Base-by-base conservation (phyloP, 768 basidiomycete species). In the Imleria badia region DNA sequence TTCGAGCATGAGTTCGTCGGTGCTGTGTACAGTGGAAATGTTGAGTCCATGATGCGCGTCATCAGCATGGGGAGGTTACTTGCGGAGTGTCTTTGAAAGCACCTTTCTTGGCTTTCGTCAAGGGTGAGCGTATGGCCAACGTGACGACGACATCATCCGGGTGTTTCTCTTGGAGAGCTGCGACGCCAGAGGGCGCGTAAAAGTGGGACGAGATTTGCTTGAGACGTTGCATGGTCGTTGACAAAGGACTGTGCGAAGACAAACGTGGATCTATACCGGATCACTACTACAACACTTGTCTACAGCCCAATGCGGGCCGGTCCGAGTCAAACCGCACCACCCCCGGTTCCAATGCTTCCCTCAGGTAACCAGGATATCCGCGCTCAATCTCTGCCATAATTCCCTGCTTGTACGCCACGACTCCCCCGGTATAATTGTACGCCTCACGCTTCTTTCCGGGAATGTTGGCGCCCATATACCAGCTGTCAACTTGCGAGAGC, bases 81-180 rank as follows among this genome's bases (percentile, higher is more conserved):
- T 63, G 80, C 86, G 75, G 80, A 3, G 82, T 83, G 66, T 92
- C 89, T 70, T 82, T 88, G 72, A 82, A 72, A 7, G 82, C 88
- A 29, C 91, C 91, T 61, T 86, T 90, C 68, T 79, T 87, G 5
- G 90, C 83, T 60, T 86, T 90, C 55, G 86, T 87, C 49, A 90
- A 69, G 1, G 89, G 87, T 5, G 87, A 87, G 31, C 89, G 83
- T 60, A 87, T 83, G 54, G 90, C 87, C 76, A 89, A 80, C 3
- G 89, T 91, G 55, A 92, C 82, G 66, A 92, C 91, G 13, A 92
- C 85, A 76, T 92, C 91, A 58, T 91, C 83, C 4, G 82, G 81
- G 47, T 70, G 78, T 67, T 88, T 85, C 40, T 71, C 74, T 56
- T 83, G 76, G 45, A 91, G 74, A 15, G 76, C 74, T 22, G 76